Evolutionary conservation across 139 green algal species (phyloP).

Genomic region (Desmodesmus armatus): DNA sequence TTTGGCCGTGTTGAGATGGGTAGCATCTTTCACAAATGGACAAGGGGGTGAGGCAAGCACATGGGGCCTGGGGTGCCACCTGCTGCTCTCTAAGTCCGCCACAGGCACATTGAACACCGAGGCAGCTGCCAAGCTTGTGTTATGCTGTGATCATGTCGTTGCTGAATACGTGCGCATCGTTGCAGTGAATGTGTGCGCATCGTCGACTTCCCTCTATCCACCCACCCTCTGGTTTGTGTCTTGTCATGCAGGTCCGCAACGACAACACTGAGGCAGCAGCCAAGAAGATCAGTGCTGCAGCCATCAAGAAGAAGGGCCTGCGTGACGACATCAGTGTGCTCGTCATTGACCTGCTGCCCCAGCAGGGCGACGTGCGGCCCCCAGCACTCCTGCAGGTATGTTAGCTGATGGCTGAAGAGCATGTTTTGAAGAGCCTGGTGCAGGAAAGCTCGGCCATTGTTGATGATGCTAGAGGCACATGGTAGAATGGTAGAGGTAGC

Average conservation of each 20-base stretch:
- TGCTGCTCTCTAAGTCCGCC: no score
- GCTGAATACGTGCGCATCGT: no score
- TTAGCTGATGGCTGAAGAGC: background rate
- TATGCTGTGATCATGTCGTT: no score
- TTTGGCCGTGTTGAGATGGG: no score
- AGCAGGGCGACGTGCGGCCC: background rate
- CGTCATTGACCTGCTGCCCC: conserved; percentile 71
- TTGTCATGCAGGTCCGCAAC: conserved; percentile 46
- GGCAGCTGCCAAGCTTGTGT: no score
- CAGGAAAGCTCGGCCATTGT: conserved; percentile 33
- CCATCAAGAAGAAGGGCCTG: conserved; percentile 65
- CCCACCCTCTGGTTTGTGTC: no score
- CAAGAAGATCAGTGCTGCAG: conserved; percentile 48
- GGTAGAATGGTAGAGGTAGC: background rate
- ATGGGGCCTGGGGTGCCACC: no score
- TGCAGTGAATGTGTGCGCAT: no score
- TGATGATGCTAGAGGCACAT: conserved; percentile 47
- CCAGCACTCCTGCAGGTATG: conserved; percentile 30
- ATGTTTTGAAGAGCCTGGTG: conserved; percentile 1
- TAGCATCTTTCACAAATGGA: no score
- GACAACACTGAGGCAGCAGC: conserved; percentile 43
- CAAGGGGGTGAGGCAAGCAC: no score
- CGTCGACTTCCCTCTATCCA: no score
- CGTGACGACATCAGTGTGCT: conserved; percentile 75
- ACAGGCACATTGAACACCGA: no score